Conservation (phyloP, 2,329 filamentous ascomycete genomes). For the Decorospora gaudefroyi region DNA sequence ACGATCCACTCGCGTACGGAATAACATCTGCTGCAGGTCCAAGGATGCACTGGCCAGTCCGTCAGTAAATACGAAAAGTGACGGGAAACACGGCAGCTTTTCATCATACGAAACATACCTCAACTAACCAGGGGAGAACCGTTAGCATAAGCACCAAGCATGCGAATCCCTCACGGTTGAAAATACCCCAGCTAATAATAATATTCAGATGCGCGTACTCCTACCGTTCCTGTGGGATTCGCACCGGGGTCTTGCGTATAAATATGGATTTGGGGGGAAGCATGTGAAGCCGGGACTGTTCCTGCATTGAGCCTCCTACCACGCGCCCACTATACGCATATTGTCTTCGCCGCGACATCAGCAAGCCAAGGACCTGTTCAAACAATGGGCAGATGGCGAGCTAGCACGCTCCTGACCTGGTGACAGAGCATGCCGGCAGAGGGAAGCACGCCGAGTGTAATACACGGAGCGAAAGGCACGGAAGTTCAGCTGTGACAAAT, state of each 20-base stretch:
- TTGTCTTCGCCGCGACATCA: conserved; percentile 11
- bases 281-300: conserved; percentile 24
- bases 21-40: conserved; percentile 42
- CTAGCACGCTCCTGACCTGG: conserved; percentile 14
- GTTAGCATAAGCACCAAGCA: conserved; percentile 46
- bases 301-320: conserved; percentile 21
- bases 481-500: conserved; percentile 41
- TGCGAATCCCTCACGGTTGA: conserved; percentile 27
- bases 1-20: conserved; percentile 30
- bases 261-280: conserved; percentile 30
- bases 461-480: conserved; percentile 18
- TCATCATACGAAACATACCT: conserved; percentile 44
- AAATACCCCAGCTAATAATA: too few species aligned
- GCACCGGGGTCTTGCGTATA: conserved; percentile 35
- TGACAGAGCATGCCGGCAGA: conserved; percentile 15
- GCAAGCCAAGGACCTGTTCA: conserved; percentile 7
- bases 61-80: conserved; percentile 36
- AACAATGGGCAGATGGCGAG: conserved; percentile 7
- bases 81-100: conserved; percentile 32
- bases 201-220: conserved; percentile 20
- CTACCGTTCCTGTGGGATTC: conserved; percentile 32
- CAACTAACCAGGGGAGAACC: conserved; percentile 34
- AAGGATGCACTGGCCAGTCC: conserved; percentile 29
- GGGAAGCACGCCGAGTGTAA: conserved; percentile 35
- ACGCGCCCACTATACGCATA: conserved; percentile 13